These are phyloP conservation scores for Globisporangium apiculatum DNA, from an alignment of 352 stramenopile species.

Conservation along the genomic window DNA sequence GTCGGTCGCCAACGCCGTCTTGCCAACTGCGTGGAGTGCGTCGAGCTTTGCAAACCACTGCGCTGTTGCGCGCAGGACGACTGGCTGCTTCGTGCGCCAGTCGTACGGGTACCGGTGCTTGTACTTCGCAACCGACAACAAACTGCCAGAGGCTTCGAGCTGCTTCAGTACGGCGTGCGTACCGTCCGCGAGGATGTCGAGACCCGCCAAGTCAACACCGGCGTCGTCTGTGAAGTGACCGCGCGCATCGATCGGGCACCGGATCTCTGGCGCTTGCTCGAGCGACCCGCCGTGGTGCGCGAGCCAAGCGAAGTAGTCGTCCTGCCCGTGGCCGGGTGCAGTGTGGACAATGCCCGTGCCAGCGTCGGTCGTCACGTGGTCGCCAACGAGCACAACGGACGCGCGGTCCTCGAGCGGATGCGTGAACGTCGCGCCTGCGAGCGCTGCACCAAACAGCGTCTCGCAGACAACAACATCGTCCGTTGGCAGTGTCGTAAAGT, in stretches of 20 bases:
- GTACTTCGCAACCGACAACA: slow-evolving; percentile 88
- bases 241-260: slow-evolving; percentile 61
- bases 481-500: slow-evolving; percentile 1
- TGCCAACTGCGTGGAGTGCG: slow-evolving; percentile 82
- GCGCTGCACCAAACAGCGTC: slow-evolving; percentile 44
- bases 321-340: slow-evolving; percentile 95
- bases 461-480: slow-evolving; percentile 44
- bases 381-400: slow-evolving; percentile 86
- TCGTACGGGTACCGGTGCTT: slow-evolving; percentile 98
- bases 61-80: slow-evolving; percentile 96
- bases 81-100: slow-evolving; percentile 98
- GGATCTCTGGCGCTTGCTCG: slow-evolving; percentile 26
- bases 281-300: slow-evolving; percentile 25
- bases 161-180: slow-evolving; percentile 90
- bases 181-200: slow-evolving; percentile 90
- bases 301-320: slow-evolving; percentile 90
- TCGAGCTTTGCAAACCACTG: slow-evolving; percentile 98
- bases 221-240: slow-evolving; percentile 88
- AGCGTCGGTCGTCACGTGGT: slow-evolving; percentile 97
- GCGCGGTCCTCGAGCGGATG: slow-evolving; percentile 87
- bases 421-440: slow-evolving; percentile 63
- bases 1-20: slow-evolving; percentile 38
- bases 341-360: slow-evolving; percentile 99
- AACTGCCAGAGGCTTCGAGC: slow-evolving; percentile 62
- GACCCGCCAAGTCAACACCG: slow-evolving; percentile 78